phyloP scores from a whole-genome alignment of 2,329 filamentous ascomycete species.

The Spiromastix sp. region DNA sequence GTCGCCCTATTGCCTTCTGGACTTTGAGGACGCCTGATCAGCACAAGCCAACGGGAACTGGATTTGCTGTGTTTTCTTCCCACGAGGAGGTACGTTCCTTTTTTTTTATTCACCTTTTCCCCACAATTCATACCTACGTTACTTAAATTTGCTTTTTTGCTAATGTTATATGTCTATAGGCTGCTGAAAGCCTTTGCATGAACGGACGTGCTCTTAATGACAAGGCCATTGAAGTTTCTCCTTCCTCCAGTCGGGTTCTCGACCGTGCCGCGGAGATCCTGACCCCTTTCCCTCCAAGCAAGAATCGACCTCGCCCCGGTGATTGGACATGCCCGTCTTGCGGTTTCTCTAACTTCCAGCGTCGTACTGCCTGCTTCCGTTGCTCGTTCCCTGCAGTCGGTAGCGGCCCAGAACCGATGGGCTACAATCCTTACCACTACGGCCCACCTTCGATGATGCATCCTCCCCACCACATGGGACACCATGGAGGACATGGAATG shows the following conservation, averaged over 20 bases:
- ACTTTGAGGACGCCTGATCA: slow-evolving; percentile 94
- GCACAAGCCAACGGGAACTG: slow-evolving; percentile 97
- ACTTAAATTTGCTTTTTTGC: slow-evolving; percentile 5
- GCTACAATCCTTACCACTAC: slow-evolving; percentile 50
- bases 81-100: slow-evolving; percentile 78
- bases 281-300: slow-evolving; percentile 94
- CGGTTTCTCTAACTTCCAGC: slow-evolving; percentile 98
- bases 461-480: slow-evolving; percentile 63
- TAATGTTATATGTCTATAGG: slow-evolving; percentile 42
- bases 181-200: slow-evolving; percentile 97
- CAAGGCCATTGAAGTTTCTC: slow-evolving; percentile 97
- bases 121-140: too few relatives aligned
- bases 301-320: slow-evolving; percentile 92
- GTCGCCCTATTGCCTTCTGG: slow-evolving; percentile 97
- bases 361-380: slow-evolving; percentile 94
- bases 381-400: slow-evolving; percentile 97
- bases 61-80: slow-evolving; percentile 96
- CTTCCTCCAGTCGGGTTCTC: slow-evolving; percentile 90
- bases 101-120: slow-evolving; percentile 4
- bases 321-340: slow-evolving; percentile 99
- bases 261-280: slow-evolving; percentile 93
- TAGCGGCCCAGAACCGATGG: slow-evolving; percentile 64
- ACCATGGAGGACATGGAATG: slow-evolving; percentile 45
- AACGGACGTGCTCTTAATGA: slow-evolving; percentile 96
- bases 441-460: slow-evolving; percentile 70